Evolutionary conservation across 1,139 yeast genomes (phyloP).

Genomic region (Candida sanyaensis): DNA sequence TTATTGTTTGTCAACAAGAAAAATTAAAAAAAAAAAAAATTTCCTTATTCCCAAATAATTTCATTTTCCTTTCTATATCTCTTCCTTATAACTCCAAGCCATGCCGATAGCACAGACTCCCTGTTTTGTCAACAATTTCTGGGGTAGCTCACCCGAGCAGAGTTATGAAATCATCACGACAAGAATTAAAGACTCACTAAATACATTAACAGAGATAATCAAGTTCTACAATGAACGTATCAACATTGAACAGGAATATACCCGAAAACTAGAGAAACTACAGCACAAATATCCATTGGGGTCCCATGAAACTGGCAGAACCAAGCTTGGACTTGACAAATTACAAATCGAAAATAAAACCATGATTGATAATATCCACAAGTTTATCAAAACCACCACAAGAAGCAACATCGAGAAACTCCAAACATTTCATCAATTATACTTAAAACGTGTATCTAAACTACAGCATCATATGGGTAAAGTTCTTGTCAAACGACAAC

Average conservation of each 20-base stretch:
- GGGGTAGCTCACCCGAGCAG: conserved; percentile 37
- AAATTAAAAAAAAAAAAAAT: too few species aligned
- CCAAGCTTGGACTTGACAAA: conserved; percentile 61
- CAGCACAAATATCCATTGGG: conserved; percentile 53
- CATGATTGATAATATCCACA: conserved; percentile 34
- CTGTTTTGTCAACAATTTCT: conserved; percentile 43
- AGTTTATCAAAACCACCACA: conserved; percentile 33
- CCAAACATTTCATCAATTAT: conserved; percentile 29
- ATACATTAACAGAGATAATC: conserved; percentile 44
- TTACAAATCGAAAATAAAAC: conserved; percentile 52
- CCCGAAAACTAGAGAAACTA: conserved; percentile 52
- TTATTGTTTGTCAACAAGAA: too few species aligned
- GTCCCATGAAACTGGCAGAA: conserved; percentile 57
- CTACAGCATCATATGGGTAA: conserved; percentile 41
- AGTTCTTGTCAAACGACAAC: conserved; percentile 27
- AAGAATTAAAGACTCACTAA: conserved; percentile 32
- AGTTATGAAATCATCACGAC: conserved; percentile 36
- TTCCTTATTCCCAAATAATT: too few species aligned
- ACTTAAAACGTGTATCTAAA: conserved; percentile 32
- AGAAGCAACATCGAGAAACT: conserved; percentile 38
- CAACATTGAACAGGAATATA: conserved; percentile 73
- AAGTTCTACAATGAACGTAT: conserved; percentile 52
- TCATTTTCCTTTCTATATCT: too few species aligned
- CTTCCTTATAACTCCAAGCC: too few species aligned
- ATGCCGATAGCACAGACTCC: too few species aligned